Percentiles rank a stretch among this genome's conserved stretches.
phyloP scores from a whole-genome alignment of 2,329 filamentous ascomycete genomes.

The Chalaropsis ovoidea region DNA sequence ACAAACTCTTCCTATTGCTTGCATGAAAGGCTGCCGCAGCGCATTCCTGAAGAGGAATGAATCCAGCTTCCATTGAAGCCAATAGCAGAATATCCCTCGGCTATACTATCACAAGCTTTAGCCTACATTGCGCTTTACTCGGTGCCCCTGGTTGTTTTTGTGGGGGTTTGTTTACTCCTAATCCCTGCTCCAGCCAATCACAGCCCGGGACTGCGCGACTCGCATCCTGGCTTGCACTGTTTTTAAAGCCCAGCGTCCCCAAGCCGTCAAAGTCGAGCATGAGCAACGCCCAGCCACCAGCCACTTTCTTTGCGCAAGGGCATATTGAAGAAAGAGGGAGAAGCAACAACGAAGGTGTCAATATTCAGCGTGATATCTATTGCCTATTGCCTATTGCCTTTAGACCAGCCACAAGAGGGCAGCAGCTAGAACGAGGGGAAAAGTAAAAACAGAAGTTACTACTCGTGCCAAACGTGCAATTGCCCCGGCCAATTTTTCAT shows the following conservation, averaged over 20 bases:
- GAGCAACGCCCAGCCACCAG: constrained; percentile 15
- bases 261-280: background rate
- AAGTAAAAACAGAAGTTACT: background rate
- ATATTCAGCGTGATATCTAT: background rate
- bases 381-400: background rate
- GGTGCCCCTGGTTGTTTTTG: constrained; percentile 16
- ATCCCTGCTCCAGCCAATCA: constrained; percentile 21
- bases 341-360: constrained; percentile 5
- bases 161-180: constrained; percentile 25
- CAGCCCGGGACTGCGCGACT: background rate
- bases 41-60: constrained; percentile 10
- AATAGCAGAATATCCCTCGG: constrained; percentile 2
- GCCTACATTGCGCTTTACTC: background rate
- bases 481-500: background rate
- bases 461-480: background rate
- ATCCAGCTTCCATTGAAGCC: background rate
- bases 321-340: constrained; percentile 11
- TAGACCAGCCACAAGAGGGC: background rate
- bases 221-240: constrained; percentile 16
- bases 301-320: constrained; percentile 14
- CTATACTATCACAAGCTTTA: constrained; percentile 11
- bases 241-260: background rate
- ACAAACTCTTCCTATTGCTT: background rate
- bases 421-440: background rate
- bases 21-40: background rate